Conservation (phyloP, 2,329 filamentous ascomycete genomes). For the Chrysoporthe austroafricana region DNA sequence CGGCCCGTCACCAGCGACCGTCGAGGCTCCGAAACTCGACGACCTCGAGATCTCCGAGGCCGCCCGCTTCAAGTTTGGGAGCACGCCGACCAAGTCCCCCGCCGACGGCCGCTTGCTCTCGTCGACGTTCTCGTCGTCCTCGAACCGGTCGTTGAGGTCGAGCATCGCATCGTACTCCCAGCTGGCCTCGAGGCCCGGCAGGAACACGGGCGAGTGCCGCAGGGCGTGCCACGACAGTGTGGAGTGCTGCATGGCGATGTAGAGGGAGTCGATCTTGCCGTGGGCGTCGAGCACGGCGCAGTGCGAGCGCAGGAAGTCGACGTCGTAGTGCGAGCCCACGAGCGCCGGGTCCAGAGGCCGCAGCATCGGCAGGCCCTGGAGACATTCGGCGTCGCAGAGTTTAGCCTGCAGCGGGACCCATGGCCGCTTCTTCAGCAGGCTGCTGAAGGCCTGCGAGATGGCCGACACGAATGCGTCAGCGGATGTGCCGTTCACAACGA, state of each 20-base stretch:
- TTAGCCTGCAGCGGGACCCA: constrained; percentile 65
- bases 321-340: constrained; percentile 49
- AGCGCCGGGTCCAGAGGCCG: constrained; percentile 53
- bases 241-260: constrained; percentile 59
- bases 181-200: constrained; percentile 57
- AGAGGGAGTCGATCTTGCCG: constrained; percentile 62
- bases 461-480: constrained; percentile 53
- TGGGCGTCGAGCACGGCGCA: constrained; percentile 60
- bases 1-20: constrained; percentile 34
- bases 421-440: constrained; percentile 51
- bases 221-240: constrained; percentile 61
- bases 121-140: constrained; percentile 40
- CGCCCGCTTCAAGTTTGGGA: constrained; percentile 53
- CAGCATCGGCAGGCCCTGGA: constrained; percentile 63
- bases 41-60: constrained; percentile 57
- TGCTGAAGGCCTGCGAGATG: constrained; percentile 53
- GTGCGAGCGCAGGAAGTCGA: constrained; percentile 55
- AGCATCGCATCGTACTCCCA: constrained; percentile 58
- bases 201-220: constrained; percentile 50
- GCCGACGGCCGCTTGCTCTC: constrained; percentile 47
- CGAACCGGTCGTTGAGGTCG: constrained; percentile 46
- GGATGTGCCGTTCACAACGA: constrained; percentile 55
- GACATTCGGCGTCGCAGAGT: constrained; percentile 58
- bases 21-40: constrained; percentile 48
- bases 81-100: constrained; percentile 48